These are phyloP conservation scores for Colletotrichum liriopes DNA, from an alignment of 2,329 filamentous ascomycete species.

Conservation along the genomic window DNA sequence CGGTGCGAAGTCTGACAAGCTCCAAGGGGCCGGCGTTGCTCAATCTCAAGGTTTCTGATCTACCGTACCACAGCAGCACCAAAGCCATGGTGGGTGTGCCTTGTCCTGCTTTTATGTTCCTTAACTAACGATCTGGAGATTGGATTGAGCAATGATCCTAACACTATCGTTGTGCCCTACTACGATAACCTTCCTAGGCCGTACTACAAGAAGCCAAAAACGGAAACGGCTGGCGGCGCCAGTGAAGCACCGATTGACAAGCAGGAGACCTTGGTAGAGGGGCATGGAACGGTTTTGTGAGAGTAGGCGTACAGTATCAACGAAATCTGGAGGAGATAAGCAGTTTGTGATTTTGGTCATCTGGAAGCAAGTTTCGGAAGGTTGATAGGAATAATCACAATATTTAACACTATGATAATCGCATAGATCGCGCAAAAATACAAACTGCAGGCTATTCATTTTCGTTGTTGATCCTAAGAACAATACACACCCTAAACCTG, in stretches of 20 bases:
- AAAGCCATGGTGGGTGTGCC: constrained; percentile 19
- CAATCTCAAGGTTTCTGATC: constrained; percentile 24
- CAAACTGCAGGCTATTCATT: not conserved
- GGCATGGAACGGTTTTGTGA: not conserved
- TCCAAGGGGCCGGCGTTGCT: constrained; percentile 8
- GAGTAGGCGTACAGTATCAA: not conserved
- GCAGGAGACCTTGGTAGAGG: not conserved
- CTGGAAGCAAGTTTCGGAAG: not conserved
- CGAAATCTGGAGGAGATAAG: not conserved
- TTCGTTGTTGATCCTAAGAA: not conserved
- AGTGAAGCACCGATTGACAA: not conserved
- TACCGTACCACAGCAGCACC: constrained; percentile 23
- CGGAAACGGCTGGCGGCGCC: no score
- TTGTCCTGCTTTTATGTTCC: not conserved
- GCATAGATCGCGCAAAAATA: not conserved
- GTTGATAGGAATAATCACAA: not conserved
- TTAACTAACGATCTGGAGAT: not conserved
- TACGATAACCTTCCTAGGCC: constrained; percentile 25
- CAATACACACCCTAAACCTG: not conserved
- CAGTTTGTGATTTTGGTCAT: not conserved
- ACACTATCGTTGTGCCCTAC: constrained; percentile 23
- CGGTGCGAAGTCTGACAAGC: not conserved
- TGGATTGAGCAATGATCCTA: constrained; percentile 18
- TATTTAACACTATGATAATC: not conserved
- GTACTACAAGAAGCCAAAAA: constrained; percentile 3